Evolutionary conservation across 495 filamentous ascomycete genomes (phyloP), one percentile per base, ranked within the genome.

Genomic region (Copromyces sp.): DNA sequence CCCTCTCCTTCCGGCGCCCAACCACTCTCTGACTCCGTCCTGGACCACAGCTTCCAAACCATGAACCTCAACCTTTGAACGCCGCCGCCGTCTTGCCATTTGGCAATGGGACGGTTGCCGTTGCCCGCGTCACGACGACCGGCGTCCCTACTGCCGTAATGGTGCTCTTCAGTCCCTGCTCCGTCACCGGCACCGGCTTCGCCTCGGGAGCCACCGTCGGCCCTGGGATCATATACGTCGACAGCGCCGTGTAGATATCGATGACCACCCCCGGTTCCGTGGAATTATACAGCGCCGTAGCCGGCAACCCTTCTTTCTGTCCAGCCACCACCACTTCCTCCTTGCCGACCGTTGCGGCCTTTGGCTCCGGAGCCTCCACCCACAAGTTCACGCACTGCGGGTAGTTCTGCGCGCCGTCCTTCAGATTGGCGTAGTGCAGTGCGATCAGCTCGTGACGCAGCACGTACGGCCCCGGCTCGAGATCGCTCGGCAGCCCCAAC

Each of bases 401-500:
- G 77, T 94, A 94, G 80, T 89, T 90, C 82, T 94, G 91, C 24
- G 91, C 90, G 12, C 90, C 87, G 71, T 87, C 82, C 20, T 75
- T 75, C 4, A 84, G 76, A 7, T 78, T 85, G 32, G 90, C 89
- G n/a, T 83, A 87, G 81, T 94, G 91, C 40, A 94, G 86, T 29
- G 87, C 91, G 41, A 93, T 89, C 71, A 92, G 86, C 81, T 94
- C 92, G 73, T 93, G 89, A 40, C 92, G 87, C 53, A 94, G 80
- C 71, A 94, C 86, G 69, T 93, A 94, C 81, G 89, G 86, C 6
- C 91, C 91, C 9, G 87, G 77, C 11, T 80, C 83, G 68, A 93
- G 84, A 71, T 80, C 80, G 20, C 76, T 74, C 41, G 92, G 91
- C 73, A 94, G 88, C 2, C 82, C 88, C 72, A 92, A 86, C 70